phyloP scores from a whole-genome alignment of 2,329 filamentous ascomycete species.

The Penicillium vulpinum region DNA sequence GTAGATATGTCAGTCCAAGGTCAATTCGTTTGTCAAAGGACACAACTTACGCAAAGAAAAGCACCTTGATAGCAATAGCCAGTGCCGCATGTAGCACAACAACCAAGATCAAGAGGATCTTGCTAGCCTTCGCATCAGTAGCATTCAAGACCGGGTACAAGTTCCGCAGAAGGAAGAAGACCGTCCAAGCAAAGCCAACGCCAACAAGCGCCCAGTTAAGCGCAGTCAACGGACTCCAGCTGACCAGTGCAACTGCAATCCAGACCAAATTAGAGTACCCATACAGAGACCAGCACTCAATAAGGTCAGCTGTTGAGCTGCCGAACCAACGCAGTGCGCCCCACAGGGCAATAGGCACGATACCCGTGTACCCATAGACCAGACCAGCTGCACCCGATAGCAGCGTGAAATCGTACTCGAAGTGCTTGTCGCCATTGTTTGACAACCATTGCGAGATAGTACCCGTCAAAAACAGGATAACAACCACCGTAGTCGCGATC shows the following conservation, averaged over 20 bases:
- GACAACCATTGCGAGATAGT: conserved; percentile 91
- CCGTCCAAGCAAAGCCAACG: conserved; percentile 79
- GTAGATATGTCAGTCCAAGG: conserved; percentile 35
- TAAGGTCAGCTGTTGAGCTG: conserved; percentile 84
- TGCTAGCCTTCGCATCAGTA: conserved; percentile 88
- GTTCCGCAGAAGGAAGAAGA: conserved; percentile 80
- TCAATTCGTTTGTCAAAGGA: conserved; percentile 7
- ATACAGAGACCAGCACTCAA: conserved; percentile 95
- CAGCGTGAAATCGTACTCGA: conserved; percentile 88
- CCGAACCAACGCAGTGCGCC: conserved; percentile 91
- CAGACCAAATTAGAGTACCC: conserved; percentile 96
- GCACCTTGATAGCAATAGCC: conserved; percentile 88
- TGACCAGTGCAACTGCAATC: conserved; percentile 90
- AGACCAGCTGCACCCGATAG: conserved; percentile 87
- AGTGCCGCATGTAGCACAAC: conserved; percentile 85
- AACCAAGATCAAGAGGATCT: conserved; percentile 80
- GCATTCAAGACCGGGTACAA: conserved; percentile 88
- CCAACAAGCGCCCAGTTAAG: conserved; percentile 94
- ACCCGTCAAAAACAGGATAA: conserved; percentile 92
- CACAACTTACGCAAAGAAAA: conserved; percentile 77
- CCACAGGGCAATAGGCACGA: conserved; percentile 84
- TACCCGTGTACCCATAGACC: conserved; percentile 89
- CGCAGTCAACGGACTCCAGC: conserved; percentile 80
- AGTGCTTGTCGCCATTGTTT: conserved; percentile 65
- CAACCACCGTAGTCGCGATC: conserved; percentile 96